Evolutionary conservation across 331 rosid species (phyloP), one percentile per base, ranked within the genome.

Genomic region (Stylosanthes scabra): DNA sequence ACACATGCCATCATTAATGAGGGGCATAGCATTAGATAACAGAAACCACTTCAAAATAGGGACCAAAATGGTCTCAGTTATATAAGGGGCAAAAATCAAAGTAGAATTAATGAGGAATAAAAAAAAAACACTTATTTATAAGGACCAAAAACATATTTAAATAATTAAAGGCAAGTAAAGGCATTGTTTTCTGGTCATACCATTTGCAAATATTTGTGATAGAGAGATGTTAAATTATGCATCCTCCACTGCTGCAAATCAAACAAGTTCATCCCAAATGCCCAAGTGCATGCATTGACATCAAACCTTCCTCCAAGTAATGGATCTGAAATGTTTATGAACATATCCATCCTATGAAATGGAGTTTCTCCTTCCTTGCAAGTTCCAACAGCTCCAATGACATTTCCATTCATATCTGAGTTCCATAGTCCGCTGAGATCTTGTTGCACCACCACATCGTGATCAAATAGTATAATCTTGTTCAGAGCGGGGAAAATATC

Each of bases 251-350:
- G 82, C 20, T 72, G 85, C 74, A 96, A 91, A 83, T 96, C 91
- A 81, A 88, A 90, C 73, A 95, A 61, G 78, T 95, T 95, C 92
- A 92, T 78, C 81, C 99, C 99, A 81, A 92, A 95, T 57, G 98
- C 98, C 99, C 99, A 95, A n/a, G 96, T 88, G 84, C 99, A 95
- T 28, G 92, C 85, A 78, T 86, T 88, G 68, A 13, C 74, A 83
- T 90, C 88, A 80, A 95, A 90, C 76, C 72, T 88, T 66, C 86
- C 54, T 11, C 91, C 84, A 65, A 95, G 82, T 46, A 74, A 71
- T 49, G 97, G 97, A 66, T 95, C 93, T 27, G 97, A 88, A 86
- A 95, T 91, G 87, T 95, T 92, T 75, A 95, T 75, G 73, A 87
- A 77, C 88, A 55, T 75, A 74, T 86, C 85, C 82, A 92, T 90